Conservation (phyloP, 257 asterid genomes). For the Primulina huaijiensis region DNA sequence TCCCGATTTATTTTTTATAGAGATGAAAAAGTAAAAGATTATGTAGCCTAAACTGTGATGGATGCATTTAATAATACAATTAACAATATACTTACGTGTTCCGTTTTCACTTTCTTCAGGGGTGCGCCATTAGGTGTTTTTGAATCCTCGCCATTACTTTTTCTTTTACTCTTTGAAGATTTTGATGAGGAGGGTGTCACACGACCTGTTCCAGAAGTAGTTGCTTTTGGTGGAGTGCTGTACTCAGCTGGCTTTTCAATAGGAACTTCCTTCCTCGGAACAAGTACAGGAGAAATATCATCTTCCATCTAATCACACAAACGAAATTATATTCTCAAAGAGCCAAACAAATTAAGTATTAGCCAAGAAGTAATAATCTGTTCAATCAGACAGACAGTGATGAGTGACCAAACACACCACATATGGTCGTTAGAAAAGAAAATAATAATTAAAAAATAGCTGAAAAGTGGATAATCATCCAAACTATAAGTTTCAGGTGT, state of each 20-base stretch:
- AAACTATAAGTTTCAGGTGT: constrained; percentile 5
- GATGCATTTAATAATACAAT: constrained; percentile 5
- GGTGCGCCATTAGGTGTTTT: constrained; percentile 62
- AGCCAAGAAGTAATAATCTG: constrained; percentile 8
- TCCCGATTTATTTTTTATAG: constrained; percentile 8
- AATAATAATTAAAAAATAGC: background rate
- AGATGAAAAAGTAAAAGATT: background rate
- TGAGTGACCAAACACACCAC: background rate
- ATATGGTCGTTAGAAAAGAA: background rate
- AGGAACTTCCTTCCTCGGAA: constrained; percentile 77
- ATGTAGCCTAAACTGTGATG: background rate
- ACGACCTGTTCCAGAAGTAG: constrained; percentile 53
- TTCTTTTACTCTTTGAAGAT: constrained; percentile 77
- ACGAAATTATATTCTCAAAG: constrained; percentile 4
- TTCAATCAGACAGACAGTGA: background rate
- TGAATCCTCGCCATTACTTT: constrained; percentile 62
- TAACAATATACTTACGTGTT: constrained; percentile 47
- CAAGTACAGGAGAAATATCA: constrained; percentile 72
- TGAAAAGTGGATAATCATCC: background rate
- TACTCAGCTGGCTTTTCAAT: constrained; percentile 81
- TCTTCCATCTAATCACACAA: constrained; percentile 53
- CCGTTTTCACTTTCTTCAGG: constrained; percentile 76
- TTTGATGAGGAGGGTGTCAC: constrained; percentile 69
- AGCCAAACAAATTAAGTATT: background rate
- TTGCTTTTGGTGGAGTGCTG: constrained; percentile 58